A percentile compares a stretch with the other conserved stretches of the same genome.
Evolutionary conservation across 495 filamentous ascomycete genomes (phyloP).

Genomic region (Immersiella caudata): DNA sequence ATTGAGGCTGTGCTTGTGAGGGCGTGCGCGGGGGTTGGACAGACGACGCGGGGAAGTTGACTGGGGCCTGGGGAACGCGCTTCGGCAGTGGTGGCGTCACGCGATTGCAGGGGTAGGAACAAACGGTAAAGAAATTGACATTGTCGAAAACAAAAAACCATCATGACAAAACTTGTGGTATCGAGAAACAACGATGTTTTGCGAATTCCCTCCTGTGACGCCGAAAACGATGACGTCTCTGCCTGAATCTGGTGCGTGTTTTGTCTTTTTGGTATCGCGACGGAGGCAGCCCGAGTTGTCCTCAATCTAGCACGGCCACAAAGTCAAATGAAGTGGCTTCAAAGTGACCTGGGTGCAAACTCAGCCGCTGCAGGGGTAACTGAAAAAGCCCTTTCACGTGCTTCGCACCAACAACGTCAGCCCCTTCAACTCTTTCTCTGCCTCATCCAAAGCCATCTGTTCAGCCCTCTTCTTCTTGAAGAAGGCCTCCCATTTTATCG

Average conservation of each 20-base stretch:
- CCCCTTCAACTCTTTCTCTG: neutral
- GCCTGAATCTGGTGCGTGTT: too few relatives aligned
- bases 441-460: neutral
- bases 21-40: constrained; percentile 4
- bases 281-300: neutral
- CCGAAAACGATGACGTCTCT: too few relatives aligned
- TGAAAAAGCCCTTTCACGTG: neutral
- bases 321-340: neutral
- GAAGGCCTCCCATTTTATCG: neutral
- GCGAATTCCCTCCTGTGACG: too few relatives aligned
- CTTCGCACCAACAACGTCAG: neutral
- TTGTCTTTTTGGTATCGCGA: too few relatives aligned
- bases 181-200: too few relatives aligned
- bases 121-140: neutral
- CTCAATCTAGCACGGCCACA: neutral
- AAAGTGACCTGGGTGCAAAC: neutral
- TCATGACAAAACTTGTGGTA: too few relatives aligned
- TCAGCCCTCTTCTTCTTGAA: neutral
- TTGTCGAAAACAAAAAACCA: too few relatives aligned
- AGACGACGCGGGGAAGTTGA: constrained; percentile 9
- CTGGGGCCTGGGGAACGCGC: neutral
- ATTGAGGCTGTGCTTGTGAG: constrained; percentile 13
- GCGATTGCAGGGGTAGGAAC: neutral
- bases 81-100: neutral
- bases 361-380: neutral